Conservation (phyloP, 2,329 filamentous ascomycete species). For the Botrytis sinoallii region DNA sequence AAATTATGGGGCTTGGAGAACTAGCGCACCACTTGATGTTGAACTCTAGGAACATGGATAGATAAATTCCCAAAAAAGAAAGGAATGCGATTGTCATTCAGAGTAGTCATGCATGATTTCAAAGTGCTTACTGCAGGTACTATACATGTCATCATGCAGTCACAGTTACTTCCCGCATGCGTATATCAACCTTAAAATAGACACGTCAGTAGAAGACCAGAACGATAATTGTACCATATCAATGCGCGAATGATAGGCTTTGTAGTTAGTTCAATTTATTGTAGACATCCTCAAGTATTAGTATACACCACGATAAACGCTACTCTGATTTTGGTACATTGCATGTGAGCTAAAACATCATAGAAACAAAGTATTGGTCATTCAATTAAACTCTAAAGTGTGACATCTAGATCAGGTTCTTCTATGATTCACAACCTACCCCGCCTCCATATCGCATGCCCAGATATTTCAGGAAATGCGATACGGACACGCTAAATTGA, state of each 20-base stretch:
- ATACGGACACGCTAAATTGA: not conserved
- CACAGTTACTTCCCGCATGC: not conserved
- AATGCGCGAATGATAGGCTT: not conserved
- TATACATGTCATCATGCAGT: conserved; percentile 4
- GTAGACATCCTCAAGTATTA: not conserved
- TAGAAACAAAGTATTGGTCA: not conserved
- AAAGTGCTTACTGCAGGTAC: conserved; percentile 12
- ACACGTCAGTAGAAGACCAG: not conserved
- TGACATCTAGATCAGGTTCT: not conserved
- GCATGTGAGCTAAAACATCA: not conserved
- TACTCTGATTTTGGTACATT: not conserved
- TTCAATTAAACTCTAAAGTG: not conserved
- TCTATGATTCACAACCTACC: not conserved
- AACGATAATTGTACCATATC: not conserved
- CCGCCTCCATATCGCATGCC: not conserved
- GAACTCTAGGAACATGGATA: not conserved
- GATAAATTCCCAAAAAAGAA: not conserved
- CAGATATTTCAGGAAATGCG: not conserved
- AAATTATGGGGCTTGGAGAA: not conserved
- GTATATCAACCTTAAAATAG: not conserved
- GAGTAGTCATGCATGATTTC: not conserved
- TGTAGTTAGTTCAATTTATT: not conserved
- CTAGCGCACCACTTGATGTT: not conserved
- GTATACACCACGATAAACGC: not conserved
- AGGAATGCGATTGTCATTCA: not conserved